Evolutionary conservation across 129 eudicot species (phyloP).

Genomic region (Centella asiatica): DNA sequence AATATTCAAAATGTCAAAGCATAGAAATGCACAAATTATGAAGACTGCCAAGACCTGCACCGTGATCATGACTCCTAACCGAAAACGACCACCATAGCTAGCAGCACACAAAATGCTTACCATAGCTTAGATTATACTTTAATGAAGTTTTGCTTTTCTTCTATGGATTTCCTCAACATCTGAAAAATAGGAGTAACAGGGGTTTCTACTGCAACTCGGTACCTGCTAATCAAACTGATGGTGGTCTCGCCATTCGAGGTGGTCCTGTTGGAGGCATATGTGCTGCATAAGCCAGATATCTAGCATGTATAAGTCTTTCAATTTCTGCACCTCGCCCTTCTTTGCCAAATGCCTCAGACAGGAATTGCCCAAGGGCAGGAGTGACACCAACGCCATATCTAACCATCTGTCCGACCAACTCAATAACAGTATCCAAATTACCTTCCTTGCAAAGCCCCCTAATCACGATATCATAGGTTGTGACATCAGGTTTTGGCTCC

Average conservation of each 20-base stretch:
- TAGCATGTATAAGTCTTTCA: slow-evolving; percentile 39
- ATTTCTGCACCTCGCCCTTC: slow-evolving; percentile 52
- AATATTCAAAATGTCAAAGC: not conserved
- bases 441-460: slow-evolving; percentile 52
- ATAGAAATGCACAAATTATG: not conserved
- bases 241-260: slow-evolving; percentile 20
- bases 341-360: slow-evolving; percentile 48
- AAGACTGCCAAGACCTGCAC: not conserved
- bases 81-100: not conserved
- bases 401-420: slow-evolving; percentile 47
- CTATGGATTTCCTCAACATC: not conserved
- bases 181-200: not conserved
- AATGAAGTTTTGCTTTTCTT: not conserved
- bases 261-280: slow-evolving; percentile 10
- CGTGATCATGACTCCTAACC: not conserved
- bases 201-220: not conserved
- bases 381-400: slow-evolving; percentile 55
- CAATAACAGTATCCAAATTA: slow-evolving; percentile 31
- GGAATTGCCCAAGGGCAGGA: slow-evolving; percentile 45
- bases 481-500: slow-evolving; percentile 78
- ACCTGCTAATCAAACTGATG: not conserved
- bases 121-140: too few species aligned
- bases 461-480: slow-evolving; percentile 66
- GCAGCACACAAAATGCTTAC: not conserved
- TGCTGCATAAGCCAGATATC: slow-evolving; percentile 29